Base-by-base conservation (phyloP, 306 rosid genomes). In the Ormosia semicastrata region DNA sequence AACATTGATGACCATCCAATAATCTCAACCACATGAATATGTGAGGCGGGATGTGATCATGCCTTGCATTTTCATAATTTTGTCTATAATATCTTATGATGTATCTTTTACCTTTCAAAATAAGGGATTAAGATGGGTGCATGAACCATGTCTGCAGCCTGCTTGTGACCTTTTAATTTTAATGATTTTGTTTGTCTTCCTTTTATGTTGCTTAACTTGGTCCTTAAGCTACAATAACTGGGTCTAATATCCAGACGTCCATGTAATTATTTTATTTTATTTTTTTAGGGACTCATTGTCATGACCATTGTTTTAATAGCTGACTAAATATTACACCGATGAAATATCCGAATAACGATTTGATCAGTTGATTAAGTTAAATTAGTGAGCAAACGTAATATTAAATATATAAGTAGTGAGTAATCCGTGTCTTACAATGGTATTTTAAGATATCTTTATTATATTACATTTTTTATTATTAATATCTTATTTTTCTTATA, bases 231-330 rank as follows among this genome's bases (percentile, higher is more conserved):
- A 66, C 33, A 15, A 9, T 65, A 47, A 24, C 62, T 34, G 32
- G 50, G 57, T 49, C 59, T 69, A 43, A 8, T 53, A 46, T 32
- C 69, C 73, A 41, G 24, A 24, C 24, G 24, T 30, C 71, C 3
- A 72, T 36, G 6, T 33, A 37, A 80, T 78, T 39, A 78, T 77
- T 72, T 58, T 39, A 78, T 77, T 72, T 58, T 41, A 78, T 75
- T 69, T 75, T 81, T 71, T 30, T 13, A 72, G 62, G 71, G 86
- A 77, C 75, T 47, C 82, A 12, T 49, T 69, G 46, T n/a, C 14
- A 84, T 24, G 24, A 24, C 24, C 24, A 24, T 0, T 24, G 24
- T 24, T 24, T 24, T 24, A 24, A 24, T 24, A 24, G 24, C 24
- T 24, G 24, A 24, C 24, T 24, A 24, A 24, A 24, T 24, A 24